Base-by-base conservation (phyloP, 2,329 filamentous ascomycete species). In the Penicillium paneum region DNA sequence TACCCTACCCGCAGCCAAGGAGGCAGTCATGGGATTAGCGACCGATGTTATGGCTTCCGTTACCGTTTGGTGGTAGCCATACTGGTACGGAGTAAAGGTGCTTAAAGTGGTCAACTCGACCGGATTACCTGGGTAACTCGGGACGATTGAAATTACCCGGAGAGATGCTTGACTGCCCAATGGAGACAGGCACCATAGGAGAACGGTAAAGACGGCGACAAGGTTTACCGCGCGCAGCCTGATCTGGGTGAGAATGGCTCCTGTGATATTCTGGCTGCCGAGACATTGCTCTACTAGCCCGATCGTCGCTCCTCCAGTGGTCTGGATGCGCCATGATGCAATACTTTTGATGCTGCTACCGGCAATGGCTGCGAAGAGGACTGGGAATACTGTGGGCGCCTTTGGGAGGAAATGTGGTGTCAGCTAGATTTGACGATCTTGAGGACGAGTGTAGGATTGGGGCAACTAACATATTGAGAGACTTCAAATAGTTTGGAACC, bases 281-380 rank as follows among this genome's bases (percentile, higher is more conserved):
- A 49, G 46, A 19, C 46, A 49, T 26, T 49, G 46, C 28, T 49
- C 35, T 24, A 49, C 26, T 19, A 49, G 35, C 17, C 46, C 46
- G 13, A 49, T 41, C 1, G 46, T 49, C 5, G 46, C 46, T n/a
- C 46, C 46, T 40, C 15, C 5, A 5, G 35, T 19, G 2, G 36
- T 49, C 8, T 49, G 46, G 13, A 49, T 41, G 19, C 46, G 46
- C 46, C 46, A 49, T 6, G 36, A 49, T 12, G 46, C 46, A 7
- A 49, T 32, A 10, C 46, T 49, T 32, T 49, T 49, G 17, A 49
- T 49, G 19, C 46, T 49, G 46, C 46, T 49, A 13, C 46, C 46
- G 1, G 46, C 46, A 32, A 49, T 49, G 2, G 46, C 46, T 6
- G 46, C 46, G 3, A 49, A 49, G 17, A 49, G 35, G 6, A 41